A percentile compares a stretch with the other conserved stretches of the same genome.
Evolutionary conservation across 441 rosid species (phyloP).

Genomic region (Erodium chrysanthum): DNA sequence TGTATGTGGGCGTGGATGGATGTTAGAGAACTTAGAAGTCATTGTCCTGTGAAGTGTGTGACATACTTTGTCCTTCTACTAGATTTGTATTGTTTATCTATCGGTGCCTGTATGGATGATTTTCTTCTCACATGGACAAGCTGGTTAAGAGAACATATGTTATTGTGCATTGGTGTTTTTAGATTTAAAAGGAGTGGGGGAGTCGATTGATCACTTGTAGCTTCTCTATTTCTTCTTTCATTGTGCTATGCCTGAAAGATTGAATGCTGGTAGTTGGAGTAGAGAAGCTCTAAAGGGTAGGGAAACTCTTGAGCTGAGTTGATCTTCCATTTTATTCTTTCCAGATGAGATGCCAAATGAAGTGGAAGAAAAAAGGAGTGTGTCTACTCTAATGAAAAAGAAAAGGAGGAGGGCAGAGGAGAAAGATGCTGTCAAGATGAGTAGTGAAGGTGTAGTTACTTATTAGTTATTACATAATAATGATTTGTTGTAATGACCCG

Average conservation of each 20-base stretch:
- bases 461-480: not conserved
- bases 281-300: not conserved
- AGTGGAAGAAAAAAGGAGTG: conserved; percentile 20
- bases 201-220: not conserved
- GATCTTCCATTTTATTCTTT: conserved; percentile 13
- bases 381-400: conserved; percentile 21
- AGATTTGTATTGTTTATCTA: not conserved
- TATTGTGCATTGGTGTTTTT: not conserved
- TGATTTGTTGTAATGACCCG: not conserved
- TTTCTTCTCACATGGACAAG: not conserved
- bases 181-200: not conserved
- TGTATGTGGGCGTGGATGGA: not conserved
- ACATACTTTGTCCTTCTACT: not conserved
- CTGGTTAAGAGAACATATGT: not conserved
- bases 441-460: conserved; percentile 19
- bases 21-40: not conserved
- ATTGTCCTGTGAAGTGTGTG: not conserved
- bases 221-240: not conserved
- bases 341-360: conserved; percentile 21
- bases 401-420: conserved; percentile 28
- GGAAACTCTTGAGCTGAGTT: not conserved
- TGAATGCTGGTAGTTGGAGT: not conserved
- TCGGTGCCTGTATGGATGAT: not conserved
- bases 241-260: not conserved
- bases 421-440: conserved; percentile 13